phyloP scores from a whole-genome alignment of 305 asterid genomes.

The Striga hermonthica region DNA sequence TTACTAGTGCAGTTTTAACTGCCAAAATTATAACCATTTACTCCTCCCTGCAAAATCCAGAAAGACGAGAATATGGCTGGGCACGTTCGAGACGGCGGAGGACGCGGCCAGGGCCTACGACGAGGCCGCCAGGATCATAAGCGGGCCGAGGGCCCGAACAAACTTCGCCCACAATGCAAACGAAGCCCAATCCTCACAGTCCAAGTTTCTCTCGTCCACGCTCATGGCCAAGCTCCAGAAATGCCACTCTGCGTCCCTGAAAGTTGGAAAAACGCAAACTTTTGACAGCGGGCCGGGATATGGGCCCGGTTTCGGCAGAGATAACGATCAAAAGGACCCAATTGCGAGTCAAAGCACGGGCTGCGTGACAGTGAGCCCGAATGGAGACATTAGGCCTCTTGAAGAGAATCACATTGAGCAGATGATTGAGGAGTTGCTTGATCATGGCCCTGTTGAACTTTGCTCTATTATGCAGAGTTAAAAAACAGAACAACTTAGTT shows the following conservation, averaged over 20 bases:
- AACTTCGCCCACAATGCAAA: slow-evolving; percentile 50
- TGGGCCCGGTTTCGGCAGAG: slow-evolving; percentile 9
- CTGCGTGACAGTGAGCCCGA: not conserved
- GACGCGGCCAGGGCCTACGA: slow-evolving; percentile 92
- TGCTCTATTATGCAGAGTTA: slow-evolving; percentile 41
- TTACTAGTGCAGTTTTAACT: too few relatives aligned
- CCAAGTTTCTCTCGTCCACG: slow-evolving; percentile 53
- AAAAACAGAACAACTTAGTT: too few relatives aligned
- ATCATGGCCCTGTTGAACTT: slow-evolving; percentile 61
- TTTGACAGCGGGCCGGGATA: not conserved
- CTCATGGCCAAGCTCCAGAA: slow-evolving; percentile 72
- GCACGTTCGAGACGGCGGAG: slow-evolving; percentile 88
- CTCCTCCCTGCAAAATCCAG: slow-evolving; percentile 32
- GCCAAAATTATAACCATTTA: not conserved
- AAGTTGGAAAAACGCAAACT: slow-evolving; percentile 30
- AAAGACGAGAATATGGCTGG: slow-evolving; percentile 91
- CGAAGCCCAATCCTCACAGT: slow-evolving; percentile 42
- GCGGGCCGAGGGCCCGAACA: slow-evolving; percentile 73
- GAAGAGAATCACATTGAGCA: slow-evolving; percentile 84
- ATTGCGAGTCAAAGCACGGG: not conserved
- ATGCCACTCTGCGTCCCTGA: slow-evolving; percentile 55
- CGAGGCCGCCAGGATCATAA: slow-evolving; percentile 88
- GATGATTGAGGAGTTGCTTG: slow-evolving; percentile 88
- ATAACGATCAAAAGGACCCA: slow-evolving; percentile 19
- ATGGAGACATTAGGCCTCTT: slow-evolving; percentile 28